A percentile compares a stretch with the other conserved stretches of the same genome.
These are phyloP conservation scores for Mrakiaceae sp. DNA, from an alignment of 1,284 basidiomycete species.

Conservation along the genomic window DNA sequence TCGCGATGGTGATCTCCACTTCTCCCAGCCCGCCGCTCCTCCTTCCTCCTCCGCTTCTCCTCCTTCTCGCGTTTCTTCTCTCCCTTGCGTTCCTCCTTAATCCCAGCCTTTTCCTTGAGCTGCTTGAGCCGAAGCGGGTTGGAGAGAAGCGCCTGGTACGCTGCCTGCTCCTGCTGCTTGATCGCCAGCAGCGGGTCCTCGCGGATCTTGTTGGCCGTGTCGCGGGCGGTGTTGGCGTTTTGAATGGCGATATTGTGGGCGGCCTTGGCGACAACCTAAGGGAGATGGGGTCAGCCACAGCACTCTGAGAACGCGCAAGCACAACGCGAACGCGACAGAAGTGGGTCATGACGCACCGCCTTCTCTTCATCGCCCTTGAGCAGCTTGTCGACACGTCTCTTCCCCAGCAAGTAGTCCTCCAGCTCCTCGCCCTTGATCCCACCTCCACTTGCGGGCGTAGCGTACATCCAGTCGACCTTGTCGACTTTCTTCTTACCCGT, in stretches of 20 bases:
- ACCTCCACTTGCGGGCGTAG: constrained; percentile 65
- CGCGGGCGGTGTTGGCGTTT: constrained; percentile 81
- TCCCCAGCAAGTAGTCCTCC: constrained; percentile 95
- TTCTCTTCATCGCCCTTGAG: constrained; percentile 73
- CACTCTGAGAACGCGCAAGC: too few species aligned
- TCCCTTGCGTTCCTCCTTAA: constrained; percentile 57
- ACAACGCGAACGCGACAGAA: not conserved
- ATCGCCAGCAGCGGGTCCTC: constrained; percentile 94
- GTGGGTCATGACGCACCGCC: constrained; percentile 40
- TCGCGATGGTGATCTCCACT: constrained; percentile 12
- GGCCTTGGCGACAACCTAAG: constrained; percentile 64
- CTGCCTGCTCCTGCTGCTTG: constrained; percentile 93
- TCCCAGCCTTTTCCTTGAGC: constrained; percentile 62
- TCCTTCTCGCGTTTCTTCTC: constrained; percentile 55
- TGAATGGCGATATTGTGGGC: constrained; percentile 86
- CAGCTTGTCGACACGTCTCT: constrained; percentile 95
- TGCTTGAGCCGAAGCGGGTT: constrained; percentile 81
- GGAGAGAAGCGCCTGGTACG: constrained; percentile 76
- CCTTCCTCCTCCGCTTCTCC: constrained; percentile 41
- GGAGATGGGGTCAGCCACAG: not conserved
- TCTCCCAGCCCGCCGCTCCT: constrained; percentile 47
- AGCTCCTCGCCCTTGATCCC: constrained; percentile 50
- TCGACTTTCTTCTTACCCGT: constrained; percentile 90
- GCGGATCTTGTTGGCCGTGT: constrained; percentile 83
- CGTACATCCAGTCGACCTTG: constrained; percentile 98